phyloP scores from a whole-genome alignment of 805 yeast genomes.

The Ogataea neopini region DNA sequence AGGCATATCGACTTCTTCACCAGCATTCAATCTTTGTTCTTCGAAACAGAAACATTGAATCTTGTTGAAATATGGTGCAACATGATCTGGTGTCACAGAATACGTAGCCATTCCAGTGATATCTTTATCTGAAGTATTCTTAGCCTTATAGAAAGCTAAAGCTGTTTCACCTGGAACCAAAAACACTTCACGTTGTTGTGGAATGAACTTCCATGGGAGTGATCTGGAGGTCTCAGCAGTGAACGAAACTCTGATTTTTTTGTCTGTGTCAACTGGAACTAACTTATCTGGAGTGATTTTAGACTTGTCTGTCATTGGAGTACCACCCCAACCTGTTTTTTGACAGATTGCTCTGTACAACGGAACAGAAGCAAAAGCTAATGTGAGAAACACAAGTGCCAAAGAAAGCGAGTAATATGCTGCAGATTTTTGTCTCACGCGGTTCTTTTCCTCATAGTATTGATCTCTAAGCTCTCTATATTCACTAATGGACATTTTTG shows the following conservation, averaged over 20 bases:
- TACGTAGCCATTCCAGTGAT: constrained; percentile 98
- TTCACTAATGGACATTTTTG: constrained; percentile 35
- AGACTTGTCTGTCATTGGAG: constrained; percentile 82
- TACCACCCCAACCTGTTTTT: constrained; percentile 95
- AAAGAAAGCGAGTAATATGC: constrained; percentile 70
- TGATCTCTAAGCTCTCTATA: constrained; percentile 29
- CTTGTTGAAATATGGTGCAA: constrained; percentile 94
- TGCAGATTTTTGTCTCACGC: constrained; percentile 50
- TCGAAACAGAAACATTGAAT: constrained; percentile 98
- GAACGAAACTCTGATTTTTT: constrained; percentile 79
- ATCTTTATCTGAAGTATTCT: constrained; percentile 80
- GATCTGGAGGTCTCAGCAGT: constrained; percentile 90
- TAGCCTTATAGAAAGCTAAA: constrained; percentile 90
- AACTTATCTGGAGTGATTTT: constrained; percentile 85
- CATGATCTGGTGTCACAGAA: constrained; percentile 93
- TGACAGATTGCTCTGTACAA: constrained; percentile 88
- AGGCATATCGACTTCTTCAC: constrained; percentile 99
- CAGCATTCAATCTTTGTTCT: constrained; percentile 90
- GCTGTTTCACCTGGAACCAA: constrained; percentile 98
- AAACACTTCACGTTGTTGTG: constrained; percentile 90
- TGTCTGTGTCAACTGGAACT: constrained; percentile 82
- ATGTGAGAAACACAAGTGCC: constrained; percentile 66
- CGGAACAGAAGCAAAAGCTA: constrained; percentile 91
- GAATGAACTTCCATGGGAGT: constrained; percentile 92
- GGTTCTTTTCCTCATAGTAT: constrained; percentile 29